Percentiles rank a stretch among this genome's conserved stretches.
Conservation (phyloP, 257 asterid species). For the Solanum acaule region DNA sequence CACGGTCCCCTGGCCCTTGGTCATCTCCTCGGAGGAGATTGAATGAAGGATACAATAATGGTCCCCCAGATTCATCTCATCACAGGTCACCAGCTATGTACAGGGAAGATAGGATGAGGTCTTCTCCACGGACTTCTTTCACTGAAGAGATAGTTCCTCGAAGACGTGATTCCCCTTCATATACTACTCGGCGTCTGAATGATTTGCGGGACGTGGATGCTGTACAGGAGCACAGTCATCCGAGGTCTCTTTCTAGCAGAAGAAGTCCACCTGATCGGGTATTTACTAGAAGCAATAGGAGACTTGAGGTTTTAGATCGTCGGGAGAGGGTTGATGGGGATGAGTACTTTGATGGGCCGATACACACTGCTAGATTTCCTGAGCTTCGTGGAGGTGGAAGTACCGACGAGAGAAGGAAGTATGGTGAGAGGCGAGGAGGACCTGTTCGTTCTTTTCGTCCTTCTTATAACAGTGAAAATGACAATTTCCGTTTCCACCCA, state of each 20-base stretch:
- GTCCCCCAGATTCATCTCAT: slow-evolving; percentile 36
- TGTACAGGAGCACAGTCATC: slow-evolving; percentile 46
- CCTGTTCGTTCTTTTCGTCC: slow-evolving; percentile 41
- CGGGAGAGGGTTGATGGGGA: slow-evolving; percentile 49
- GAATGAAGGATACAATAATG: slow-evolving; percentile 27
- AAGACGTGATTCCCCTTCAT: slow-evolving; percentile 71
- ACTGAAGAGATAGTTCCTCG: slow-evolving; percentile 54
- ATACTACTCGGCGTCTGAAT: slow-evolving; percentile 30
- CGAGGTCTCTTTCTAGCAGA: slow-evolving; percentile 38
- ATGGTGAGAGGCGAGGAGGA: slow-evolving; percentile 48
- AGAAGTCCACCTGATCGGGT: slow-evolving; percentile 42
- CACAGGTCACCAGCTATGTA: slow-evolving; percentile 49
- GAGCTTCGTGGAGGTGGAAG: slow-evolving; percentile 38
- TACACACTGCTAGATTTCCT: slow-evolving; percentile 28
- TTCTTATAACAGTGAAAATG: slow-evolving; percentile 34
- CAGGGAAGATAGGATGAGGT: slow-evolving; percentile 60
- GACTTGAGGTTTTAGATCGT: slow-evolving; percentile 48
- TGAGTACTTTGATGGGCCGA: slow-evolving; percentile 44
- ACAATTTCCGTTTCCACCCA: slow-evolving; percentile 40
- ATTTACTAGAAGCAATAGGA: slow-evolving; percentile 38
- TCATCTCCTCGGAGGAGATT: slow-evolving; percentile 68
- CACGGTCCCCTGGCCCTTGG: slow-evolving; percentile 74
- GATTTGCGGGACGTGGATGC: slow-evolving; percentile 48
- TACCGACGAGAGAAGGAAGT: slow-evolving; percentile 67
- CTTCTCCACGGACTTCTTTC: slow-evolving; percentile 62